Percentiles rank a stretch among this genome's conserved stretches.
Evolutionary conservation across 2,329 filamentous ascomycete species (phyloP).

Genomic region (Phialophora tarda): DNA sequence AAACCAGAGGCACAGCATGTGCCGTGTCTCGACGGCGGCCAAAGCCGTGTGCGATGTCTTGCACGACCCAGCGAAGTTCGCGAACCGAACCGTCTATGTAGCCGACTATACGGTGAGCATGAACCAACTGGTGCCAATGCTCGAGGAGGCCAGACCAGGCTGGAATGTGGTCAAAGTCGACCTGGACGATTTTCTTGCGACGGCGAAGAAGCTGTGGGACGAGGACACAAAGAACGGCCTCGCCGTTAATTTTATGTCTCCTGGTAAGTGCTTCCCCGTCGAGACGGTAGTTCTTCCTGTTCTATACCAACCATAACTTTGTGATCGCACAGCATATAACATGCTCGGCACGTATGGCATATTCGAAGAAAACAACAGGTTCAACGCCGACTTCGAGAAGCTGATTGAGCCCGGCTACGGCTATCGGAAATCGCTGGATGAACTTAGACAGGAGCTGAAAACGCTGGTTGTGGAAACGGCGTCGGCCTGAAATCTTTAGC

Average conservation of each 20-base stretch:
- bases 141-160: constrained; percentile 19
- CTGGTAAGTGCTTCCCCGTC: constrained; percentile 5
- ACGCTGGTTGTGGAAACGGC: constrained; percentile 6
- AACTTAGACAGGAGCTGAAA: constrained; percentile 24
- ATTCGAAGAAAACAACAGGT: constrained; percentile 25
- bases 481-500: not conserved
- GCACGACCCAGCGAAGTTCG: constrained; percentile 14
- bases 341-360: constrained; percentile 27
- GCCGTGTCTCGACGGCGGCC: constrained; percentile 21
- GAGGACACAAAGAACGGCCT: constrained; percentile 24
- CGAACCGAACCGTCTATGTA: constrained; percentile 23
- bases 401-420: constrained; percentile 24
- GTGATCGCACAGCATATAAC: constrained; percentile 14
- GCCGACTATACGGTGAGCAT: constrained; percentile 27
- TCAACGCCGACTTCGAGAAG: constrained; percentile 23
- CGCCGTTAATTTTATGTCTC: constrained; percentile 15
- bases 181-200: constrained; percentile 20
- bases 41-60: constrained; percentile 26
- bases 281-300: not conserved
- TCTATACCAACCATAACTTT: not conserved
- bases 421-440: constrained; percentile 21
- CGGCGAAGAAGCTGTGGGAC: constrained; percentile 25
- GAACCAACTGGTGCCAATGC: constrained; percentile 24
- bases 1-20: constrained; percentile 27
- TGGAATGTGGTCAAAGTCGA: constrained; percentile 26